phyloP scores from a whole-genome alignment of 1,284 basidiomycete genomes.

The Xanthoconium separans region DNA sequence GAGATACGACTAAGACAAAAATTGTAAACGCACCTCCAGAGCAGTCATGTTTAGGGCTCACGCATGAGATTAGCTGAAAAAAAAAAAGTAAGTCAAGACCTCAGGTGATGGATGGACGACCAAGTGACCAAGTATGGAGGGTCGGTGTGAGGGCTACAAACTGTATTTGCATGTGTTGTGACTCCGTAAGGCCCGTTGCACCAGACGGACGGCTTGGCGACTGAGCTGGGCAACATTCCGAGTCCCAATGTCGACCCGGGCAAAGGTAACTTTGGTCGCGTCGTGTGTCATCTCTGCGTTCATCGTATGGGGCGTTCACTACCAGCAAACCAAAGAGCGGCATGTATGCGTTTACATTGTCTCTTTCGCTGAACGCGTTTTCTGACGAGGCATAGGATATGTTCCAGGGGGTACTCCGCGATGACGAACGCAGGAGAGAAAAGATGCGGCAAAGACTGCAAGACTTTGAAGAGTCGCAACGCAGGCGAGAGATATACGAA shows the following conservation, averaged over 20 bases:
- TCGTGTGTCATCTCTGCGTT: constrained; percentile 66
- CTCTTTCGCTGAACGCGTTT: constrained; percentile 3
- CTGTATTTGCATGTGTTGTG: constrained; percentile 33
- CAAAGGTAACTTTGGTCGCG: constrained; percentile 75
- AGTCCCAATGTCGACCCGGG: constrained; percentile 73
- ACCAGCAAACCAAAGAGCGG: constrained; percentile 82
- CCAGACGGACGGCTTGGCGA: too few species aligned
- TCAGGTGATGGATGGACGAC: not conserved
- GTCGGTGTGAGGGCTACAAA: constrained; percentile 1
- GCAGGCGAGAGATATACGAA: constrained; percentile 68
- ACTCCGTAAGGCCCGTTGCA: not conserved
- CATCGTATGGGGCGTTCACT: constrained; percentile 92
- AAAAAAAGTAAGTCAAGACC: not conserved
- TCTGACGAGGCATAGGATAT: constrained; percentile 61
- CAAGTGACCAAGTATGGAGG: constrained; percentile 1
- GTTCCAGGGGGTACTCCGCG: constrained; percentile 86
- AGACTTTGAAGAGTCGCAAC: constrained; percentile 62
- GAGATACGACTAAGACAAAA: not conserved
- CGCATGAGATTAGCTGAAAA: constrained; percentile 20
- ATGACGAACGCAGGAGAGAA: constrained; percentile 77
- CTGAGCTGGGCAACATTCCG: too few species aligned
- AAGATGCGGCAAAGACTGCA: constrained; percentile 70
- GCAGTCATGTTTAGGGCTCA: constrained; percentile 22
- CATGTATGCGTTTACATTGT: constrained; percentile 50
- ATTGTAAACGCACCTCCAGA: constrained; percentile 21